phyloP scores from a whole-genome alignment of 2,329 filamentous ascomycete species.

The Alternaria solani region DNA sequence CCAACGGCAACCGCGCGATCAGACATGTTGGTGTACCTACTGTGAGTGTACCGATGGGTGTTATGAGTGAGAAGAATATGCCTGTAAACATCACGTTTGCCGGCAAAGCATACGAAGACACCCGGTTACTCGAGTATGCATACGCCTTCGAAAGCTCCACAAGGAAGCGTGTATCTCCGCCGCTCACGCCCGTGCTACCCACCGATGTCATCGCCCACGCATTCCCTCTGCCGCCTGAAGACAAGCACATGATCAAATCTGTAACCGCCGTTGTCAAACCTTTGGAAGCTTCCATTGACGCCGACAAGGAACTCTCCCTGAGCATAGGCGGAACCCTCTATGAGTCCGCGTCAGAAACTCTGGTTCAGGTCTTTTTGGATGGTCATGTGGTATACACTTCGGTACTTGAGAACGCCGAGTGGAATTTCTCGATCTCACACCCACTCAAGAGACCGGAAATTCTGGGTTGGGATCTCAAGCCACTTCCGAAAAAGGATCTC shows the following conservation, averaged over 20 bases:
- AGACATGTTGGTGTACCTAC: constrained; percentile 65
- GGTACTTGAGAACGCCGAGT: neutral
- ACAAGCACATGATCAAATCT: neutral
- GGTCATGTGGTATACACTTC: constrained; percentile 17
- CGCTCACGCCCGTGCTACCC: constrained; percentile 14
- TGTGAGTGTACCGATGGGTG: constrained; percentile 63
- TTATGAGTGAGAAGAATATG: constrained; percentile 57
- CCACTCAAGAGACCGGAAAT: constrained; percentile 9
- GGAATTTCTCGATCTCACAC: constrained; percentile 20
- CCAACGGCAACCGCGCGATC: constrained; percentile 62
- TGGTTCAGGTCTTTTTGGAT: constrained; percentile 30
- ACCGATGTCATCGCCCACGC: constrained; percentile 20
- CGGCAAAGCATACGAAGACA: constrained; percentile 59
- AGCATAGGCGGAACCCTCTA: constrained; percentile 6
- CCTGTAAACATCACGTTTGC: constrained; percentile 64
- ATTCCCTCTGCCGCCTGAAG: neutral
- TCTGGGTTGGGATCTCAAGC: constrained; percentile 39
- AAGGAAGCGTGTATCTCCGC: constrained; percentile 22
- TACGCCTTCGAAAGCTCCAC: constrained; percentile 33
- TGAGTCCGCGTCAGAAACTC: neutral
- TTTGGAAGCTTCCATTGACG: neutral
- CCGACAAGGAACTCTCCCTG: neutral
- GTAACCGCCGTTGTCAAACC: neutral
- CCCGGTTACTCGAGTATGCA: constrained; percentile 35
- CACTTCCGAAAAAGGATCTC: constrained; percentile 22